Base-by-base conservation (phyloP, 208 protist species). In the Endotrypanum monterogeii region DNA sequence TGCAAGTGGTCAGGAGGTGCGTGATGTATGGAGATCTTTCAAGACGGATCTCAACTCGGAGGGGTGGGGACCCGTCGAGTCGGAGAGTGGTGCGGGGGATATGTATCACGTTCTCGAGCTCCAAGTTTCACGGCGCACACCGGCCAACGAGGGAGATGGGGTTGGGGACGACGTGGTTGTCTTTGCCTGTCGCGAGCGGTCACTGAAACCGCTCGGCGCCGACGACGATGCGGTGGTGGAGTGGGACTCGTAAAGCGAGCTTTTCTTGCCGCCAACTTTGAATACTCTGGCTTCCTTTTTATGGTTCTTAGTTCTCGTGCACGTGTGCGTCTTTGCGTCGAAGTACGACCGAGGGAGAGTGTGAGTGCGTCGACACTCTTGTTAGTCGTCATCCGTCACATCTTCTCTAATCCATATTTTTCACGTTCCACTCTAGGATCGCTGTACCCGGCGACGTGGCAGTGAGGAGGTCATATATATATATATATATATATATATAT, bases 41-140 rank as follows among this genome's bases (percentile, higher is more conserved):
- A 85, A 83, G 68, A 60, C 73, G 39, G 76, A 70, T 48, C 41
- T 90, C 37, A 84, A 84, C 32, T 67, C 84, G 3, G 90, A 92
- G 58, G 88, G 90, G 25, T 94, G 90, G 90, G 76, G 70, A 32
- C 41, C 83, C 1, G 83, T 84, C 23, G 76, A 85, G 76, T 69
- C 37, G 28, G 85, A 83, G 58, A 71, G 54, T 23, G 74, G 75
- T 12, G 77, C 71, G 25, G 78, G 81, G 0, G 81, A 83, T 35
- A 57, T 73, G n/a, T 83, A 79, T 55, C 71, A 80, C 61, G 60
- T 88, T n/a, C 9, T 46, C 1, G 66, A 70, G 66, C 48, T 70
- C 16, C 66, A 55, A 11, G 46, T 70, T 18, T 51, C 66, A 41
- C 48, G 32, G 16, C 50, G 32, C 48, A 18, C 11, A 25, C 52